Percentiles rank a stretch among this genome's conserved stretches.
Conservation (phyloP, 768 basidiomycete species). For the Boletus rubroflammeus region DNA sequence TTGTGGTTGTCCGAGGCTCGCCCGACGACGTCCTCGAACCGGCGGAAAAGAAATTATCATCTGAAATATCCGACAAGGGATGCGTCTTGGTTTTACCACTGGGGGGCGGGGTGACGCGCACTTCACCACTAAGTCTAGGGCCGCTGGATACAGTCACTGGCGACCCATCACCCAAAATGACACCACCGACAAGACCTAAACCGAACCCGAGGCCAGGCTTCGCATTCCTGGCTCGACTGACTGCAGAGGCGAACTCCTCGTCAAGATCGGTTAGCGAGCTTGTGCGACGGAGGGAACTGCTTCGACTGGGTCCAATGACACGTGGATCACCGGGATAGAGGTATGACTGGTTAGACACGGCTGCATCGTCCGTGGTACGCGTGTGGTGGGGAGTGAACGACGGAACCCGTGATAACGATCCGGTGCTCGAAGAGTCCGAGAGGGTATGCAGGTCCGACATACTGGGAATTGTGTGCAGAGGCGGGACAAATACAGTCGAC, state of each 20-base stretch:
- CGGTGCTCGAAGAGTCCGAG: constrained; percentile 41
- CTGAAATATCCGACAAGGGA: constrained; percentile 34
- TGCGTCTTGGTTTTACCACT: constrained; percentile 32
- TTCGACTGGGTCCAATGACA: constrained; percentile 65
- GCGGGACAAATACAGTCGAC: constrained; percentile 76
- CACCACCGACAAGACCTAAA: constrained; percentile 39
- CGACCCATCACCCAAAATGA: constrained; percentile 48
- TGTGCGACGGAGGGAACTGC: constrained; percentile 57
- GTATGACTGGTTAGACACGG: constrained; percentile 61
- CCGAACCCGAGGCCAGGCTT: constrained; percentile 44
- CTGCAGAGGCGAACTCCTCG: constrained; percentile 48
- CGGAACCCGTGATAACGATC: constrained; percentile 37
- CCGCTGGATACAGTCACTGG: constrained; percentile 75
- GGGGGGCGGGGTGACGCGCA: constrained; percentile 47
- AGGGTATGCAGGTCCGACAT: constrained; percentile 57
- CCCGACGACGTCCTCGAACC: constrained; percentile 33
- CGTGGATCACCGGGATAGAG: constrained; percentile 71
- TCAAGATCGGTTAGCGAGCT: constrained; percentile 77
- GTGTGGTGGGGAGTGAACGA: constrained; percentile 58
- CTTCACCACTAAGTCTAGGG: constrained; percentile 40
- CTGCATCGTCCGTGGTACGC: constrained; percentile 71
- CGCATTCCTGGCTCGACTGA: constrained; percentile 39
- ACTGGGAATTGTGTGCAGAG: constrained; percentile 65
- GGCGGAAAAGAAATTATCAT: constrained; percentile 48
- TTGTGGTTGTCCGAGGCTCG: constrained; percentile 24